Evolutionary conservation across 768 basidiomycete species (phyloP), one percentile per base, ranked within the genome.

Genomic region (Kwoniella sp.): DNA sequence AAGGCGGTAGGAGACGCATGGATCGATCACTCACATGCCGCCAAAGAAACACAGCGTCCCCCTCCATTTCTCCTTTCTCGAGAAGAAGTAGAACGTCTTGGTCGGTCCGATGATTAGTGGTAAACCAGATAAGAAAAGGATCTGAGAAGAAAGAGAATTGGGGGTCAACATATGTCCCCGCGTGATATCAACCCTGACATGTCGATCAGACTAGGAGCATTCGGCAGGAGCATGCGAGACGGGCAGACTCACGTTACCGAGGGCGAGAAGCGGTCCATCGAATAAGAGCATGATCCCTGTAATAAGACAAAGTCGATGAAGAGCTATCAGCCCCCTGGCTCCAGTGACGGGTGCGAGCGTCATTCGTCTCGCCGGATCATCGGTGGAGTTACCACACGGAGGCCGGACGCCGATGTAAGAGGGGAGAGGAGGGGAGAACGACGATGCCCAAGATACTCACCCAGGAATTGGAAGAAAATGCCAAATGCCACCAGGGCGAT

Each of bases 71-170:
- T 98, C 91, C 79, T 87, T 90, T 67, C 96, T 87, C 31, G 94
- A 90, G 82, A 99, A 98, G 84, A 99, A 98, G 82, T 92, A 92
- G 83, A 96, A 94, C 22, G 93, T 96, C 84, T 97, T 98, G 69
- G 90, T 88, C 7, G 93, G 93, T 4, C 79, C 96, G 70, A 99
- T 98, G 83, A 98, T 95, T 68, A 98, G 86, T 8, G 94, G 95
- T 62, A 99, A 85, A 55, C 96, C 96, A 1, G 90, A 88, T 45
- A 99, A 81, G 84, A 99, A 99, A 69, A 98, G 86, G 74, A 98
- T 86, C 95, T 96, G 65, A n/a, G n/a, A n/a, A n/a, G n/a, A n/a
- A n/a, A n/a, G n/a, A n/a, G n/a, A n/a, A n/a, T n/a, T n/a, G 7
- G 13, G 25, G 17, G 13, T 28, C 45, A 9, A 1, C 22, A 28